A percentile compares a stretch with the other conserved stretches of the same genome.
These are phyloP conservation scores for Ustilago loliicola DNA, from an alignment of 1,284 basidiomycete species.

Conservation along the genomic window DNA sequence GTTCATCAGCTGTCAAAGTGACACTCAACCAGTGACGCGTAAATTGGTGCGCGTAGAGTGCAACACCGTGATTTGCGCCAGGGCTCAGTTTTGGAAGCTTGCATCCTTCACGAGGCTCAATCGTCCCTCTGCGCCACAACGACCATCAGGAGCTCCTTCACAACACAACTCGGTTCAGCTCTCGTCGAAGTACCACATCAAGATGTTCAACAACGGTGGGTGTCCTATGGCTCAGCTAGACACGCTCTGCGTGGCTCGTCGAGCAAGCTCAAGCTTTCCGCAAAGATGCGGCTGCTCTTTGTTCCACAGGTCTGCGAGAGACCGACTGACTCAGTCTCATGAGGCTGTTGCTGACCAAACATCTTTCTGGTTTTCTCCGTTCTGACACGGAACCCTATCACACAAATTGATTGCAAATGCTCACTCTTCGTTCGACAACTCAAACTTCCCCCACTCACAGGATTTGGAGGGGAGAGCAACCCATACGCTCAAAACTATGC, in stretches of 20 bases:
- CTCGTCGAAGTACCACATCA: conserved; percentile 1
- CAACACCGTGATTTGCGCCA: conserved; percentile 34
- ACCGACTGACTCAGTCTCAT: no score
- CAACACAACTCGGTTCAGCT: not conserved
- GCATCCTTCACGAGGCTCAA: conserved; percentile 3
- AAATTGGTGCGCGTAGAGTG: conserved; percentile 27
- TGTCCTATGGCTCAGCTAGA: no score
- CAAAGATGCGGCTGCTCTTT: not conserved
- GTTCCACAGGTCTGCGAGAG: not conserved
- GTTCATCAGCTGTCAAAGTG: conserved; percentile 12
- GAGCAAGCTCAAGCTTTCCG: not conserved
- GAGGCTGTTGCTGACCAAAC: no score
- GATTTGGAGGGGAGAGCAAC: conserved; percentile 43
- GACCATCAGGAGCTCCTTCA: not conserved
- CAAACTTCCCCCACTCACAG: not conserved
- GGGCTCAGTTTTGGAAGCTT: conserved; percentile 30
- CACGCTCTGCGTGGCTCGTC: not conserved
- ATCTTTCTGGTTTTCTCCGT: no score
- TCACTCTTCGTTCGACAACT: not conserved
- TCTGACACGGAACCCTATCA: no score
- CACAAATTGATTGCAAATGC: not conserved
- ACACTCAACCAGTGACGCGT: conserved; percentile 40
- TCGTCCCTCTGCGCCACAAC: conserved; percentile 14
- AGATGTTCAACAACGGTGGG: conserved; percentile 54
- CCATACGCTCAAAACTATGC: conserved; percentile 61